phyloP scores from a whole-genome alignment of 139 green algal genomes.

The Dunaliella primolecta region DNA sequence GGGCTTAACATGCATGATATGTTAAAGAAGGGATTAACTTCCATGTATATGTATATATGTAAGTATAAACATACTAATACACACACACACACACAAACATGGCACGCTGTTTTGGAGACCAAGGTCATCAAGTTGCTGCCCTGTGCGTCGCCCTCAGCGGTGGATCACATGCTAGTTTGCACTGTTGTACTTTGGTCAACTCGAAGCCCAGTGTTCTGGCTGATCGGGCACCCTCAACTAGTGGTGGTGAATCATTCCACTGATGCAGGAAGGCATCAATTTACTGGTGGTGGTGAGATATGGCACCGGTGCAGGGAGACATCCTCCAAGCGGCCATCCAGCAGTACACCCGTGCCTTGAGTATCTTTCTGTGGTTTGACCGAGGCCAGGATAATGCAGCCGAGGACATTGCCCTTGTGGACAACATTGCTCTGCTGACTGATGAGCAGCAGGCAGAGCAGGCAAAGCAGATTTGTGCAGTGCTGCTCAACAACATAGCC shows the following conservation, averaged over 20 bases:
- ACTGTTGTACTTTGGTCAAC: too few relatives aligned
- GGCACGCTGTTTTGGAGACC: too few relatives aligned
- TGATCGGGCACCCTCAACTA: too few relatives aligned
- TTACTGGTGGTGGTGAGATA: too few relatives aligned
- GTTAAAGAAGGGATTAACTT: neutral
- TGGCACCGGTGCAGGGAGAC: conserved; percentile 15
- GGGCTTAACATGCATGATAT: neutral
- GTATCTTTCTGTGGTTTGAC: conserved; percentile 44
- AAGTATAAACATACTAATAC: too few relatives aligned
- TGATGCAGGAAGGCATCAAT: too few relatives aligned
- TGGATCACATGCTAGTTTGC: too few relatives aligned
- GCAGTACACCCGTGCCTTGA: conserved; percentile 23
- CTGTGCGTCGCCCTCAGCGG: too few relatives aligned
- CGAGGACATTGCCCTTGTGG: conserved; percentile 34
- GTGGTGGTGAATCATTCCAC: too few relatives aligned
- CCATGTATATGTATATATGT: too few relatives aligned
- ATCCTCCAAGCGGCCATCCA: conserved; percentile 10
- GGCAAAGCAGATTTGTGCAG: conserved; percentile 19
- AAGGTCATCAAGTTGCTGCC: neutral
- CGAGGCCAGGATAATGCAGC: conserved; percentile 15
- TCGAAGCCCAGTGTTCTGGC: too few relatives aligned
- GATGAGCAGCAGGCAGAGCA: conserved; percentile 4
- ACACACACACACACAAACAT: neutral
- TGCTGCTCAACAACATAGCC: conserved; percentile 29
- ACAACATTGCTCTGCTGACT: neutral